These are phyloP conservation scores for Rhizopogon vesiculosus DNA, from an alignment of 768 basidiomycete genomes.

Conservation along the genomic window DNA sequence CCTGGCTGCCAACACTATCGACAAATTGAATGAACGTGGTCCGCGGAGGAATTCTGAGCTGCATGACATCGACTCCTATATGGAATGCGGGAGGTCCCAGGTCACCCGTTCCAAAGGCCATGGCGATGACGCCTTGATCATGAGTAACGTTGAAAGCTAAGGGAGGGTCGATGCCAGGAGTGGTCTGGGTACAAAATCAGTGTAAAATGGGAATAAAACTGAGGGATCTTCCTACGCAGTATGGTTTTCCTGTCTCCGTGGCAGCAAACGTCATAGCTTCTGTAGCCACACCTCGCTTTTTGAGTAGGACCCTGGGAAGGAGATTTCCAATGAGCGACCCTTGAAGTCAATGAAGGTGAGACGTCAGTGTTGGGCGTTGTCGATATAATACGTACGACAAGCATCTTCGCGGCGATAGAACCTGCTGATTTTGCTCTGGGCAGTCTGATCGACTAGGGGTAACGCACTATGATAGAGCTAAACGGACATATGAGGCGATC, in stretches of 20 bases:
- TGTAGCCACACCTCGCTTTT: conserved; percentile 48
- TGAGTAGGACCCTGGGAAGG: conserved; percentile 60
- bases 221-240: conserved; percentile 45
- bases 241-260: conserved; percentile 73
- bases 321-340: conserved; percentile 78
- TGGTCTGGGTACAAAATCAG: conserved; percentile 32
- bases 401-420: conserved; percentile 74
- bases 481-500: conserved; percentile 4
- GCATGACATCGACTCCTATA: conserved; percentile 83
- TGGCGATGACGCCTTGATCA: conserved; percentile 67
- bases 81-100: conserved; percentile 52
- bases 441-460: conserved; percentile 49
- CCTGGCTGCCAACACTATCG: conserved; percentile 62
- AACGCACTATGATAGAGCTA: conserved; percentile 66
- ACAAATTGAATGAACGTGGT: conserved; percentile 59
- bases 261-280: conserved; percentile 45
- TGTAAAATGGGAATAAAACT: background rate
- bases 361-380: background rate
- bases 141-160: conserved; percentile 82
- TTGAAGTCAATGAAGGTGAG: conserved; percentile 21
- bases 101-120: conserved; percentile 47
- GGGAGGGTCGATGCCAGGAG: conserved; percentile 41
- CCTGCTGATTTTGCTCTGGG: conserved; percentile 51
- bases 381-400: conserved; percentile 47
- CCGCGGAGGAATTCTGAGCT: conserved; percentile 55